Base-by-base conservation (phyloP, 2,329 filamentous ascomycete genomes). In the Colletotrichum brevisporum region DNA sequence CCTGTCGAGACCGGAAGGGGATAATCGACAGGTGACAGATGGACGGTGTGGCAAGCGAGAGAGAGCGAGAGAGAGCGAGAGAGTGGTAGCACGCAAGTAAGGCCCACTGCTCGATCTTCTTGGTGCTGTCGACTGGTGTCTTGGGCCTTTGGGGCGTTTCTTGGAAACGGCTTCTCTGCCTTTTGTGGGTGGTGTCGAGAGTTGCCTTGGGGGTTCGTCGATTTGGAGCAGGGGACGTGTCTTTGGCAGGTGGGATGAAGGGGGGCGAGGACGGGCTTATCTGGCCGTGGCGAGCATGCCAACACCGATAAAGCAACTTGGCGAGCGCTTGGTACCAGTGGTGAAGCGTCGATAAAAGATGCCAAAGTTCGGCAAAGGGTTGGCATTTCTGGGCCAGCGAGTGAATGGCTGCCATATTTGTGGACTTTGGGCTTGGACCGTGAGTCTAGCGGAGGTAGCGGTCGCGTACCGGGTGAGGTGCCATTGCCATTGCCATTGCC, bases 241-340 rank as follows among this genome's bases (percentile, higher is more conserved):
- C 16, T 56, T 60, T 60, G 62, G 45, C 45, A 66, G 66, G 26
- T 48, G 51, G 4, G 18, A 21, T 18, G 45, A 27, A 5, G 52
- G 39, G 9, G 52, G 6, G 18, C 13, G 39, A 55, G 18, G 39
- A 18, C 18, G n/a, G 62, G 55, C 61, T 61, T 56, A 66, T 69
- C 63, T 67, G 31, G 36, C 12, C 26, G 51, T 69, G 67, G 67
- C 43, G 26, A 56, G 56, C 43, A 45, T 61, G 67, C 67, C 67
- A 69, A 69, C 56, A 69, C 43, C 67, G 55, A 69, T 67, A 67
- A 41, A 55, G 6, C 62, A 69, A 69, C 67, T 69, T 69, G 67
- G 67, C 67, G 51, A 48, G 31, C 15, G 31, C 67, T 69, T 69
- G 67, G 67, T 69, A 67, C 67, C 67, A 69, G 51, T 69, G 16